Evolutionary conservation across 768 basidiomycete genomes (phyloP).

Genomic region (Cytidiella melzeri): DNA sequence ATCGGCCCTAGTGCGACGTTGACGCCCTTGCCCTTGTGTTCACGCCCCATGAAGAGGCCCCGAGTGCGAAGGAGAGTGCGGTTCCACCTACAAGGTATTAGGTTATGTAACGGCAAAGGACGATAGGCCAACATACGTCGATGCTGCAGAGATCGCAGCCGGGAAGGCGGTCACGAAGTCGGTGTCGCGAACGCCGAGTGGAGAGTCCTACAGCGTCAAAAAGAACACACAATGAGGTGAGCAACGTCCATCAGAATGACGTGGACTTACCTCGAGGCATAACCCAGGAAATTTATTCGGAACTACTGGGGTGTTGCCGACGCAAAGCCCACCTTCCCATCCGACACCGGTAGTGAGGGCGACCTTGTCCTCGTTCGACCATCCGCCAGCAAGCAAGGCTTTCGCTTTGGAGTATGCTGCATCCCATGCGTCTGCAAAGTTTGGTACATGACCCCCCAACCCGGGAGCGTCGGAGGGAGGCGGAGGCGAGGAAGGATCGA

Average conservation of each 20-base stretch:
- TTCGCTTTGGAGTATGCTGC: conserved; percentile 18
- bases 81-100: conserved; percentile 47
- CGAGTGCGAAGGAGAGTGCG: conserved; percentile 71
- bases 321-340: conserved; percentile 61
- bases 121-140: conserved; percentile 51
- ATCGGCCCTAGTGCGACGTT: conserved; percentile 73
- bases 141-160: conserved; percentile 74
- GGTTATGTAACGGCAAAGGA: neutral
- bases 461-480: conserved; percentile 31
- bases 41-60: conserved; percentile 73
- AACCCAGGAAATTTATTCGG: conserved; percentile 52
- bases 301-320: conserved; percentile 57
- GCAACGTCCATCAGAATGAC: neutral
- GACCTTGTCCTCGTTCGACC: conserved; percentile 59
- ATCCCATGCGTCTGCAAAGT: conserved; percentile 29
- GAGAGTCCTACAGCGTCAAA: conserved; percentile 44
- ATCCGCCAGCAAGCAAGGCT: conserved; percentile 30
- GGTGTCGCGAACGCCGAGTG: conserved; percentile 70
- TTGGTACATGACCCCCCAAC: conserved; percentile 35
- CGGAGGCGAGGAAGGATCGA: conserved; percentile 54
- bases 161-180: conserved; percentile 79
- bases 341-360: conserved; percentile 61
- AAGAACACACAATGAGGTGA: too few relatives aligned
- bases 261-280: conserved; percentile 56
- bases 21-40: conserved; percentile 80